A percentile compares a stretch with the other conserved stretches of the same genome.
These are phyloP conservation scores for Wickerhamiella musiphila DNA, from an alignment of 805 yeast species.

Conservation along the genomic window DNA sequence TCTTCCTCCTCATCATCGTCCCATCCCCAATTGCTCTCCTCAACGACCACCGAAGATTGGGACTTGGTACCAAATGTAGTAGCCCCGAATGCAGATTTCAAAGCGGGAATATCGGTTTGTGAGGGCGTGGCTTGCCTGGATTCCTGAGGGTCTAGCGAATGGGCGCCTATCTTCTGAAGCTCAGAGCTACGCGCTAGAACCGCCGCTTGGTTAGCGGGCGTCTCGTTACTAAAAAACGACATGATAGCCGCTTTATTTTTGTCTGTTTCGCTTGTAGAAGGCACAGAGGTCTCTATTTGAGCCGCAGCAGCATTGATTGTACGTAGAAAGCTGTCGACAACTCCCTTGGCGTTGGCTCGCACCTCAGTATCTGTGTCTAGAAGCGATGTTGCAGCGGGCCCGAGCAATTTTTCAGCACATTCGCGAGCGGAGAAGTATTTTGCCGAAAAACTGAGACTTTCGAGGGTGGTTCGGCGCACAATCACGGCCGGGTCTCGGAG, in stretches of 20 bases:
- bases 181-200: no score
- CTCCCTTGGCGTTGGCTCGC: conserved; percentile 49
- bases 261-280: no score
- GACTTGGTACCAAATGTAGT: neutral
- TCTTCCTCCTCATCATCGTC: conserved; percentile 5
- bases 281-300: no score
- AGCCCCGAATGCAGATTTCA: neutral
- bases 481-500: conserved; percentile 64
- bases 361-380: conserved; percentile 59
- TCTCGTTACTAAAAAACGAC: no score
- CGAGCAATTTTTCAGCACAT: conserved; percentile 62
- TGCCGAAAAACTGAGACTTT: conserved; percentile 49
- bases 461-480: conserved; percentile 56
- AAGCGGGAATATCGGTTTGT: neutral
- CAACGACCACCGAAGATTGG: conserved; percentile 1
- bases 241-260: no score
- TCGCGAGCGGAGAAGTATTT: conserved; percentile 56
- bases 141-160: no score
- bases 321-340: conserved; percentile 44
- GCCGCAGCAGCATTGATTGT: conserved; percentile 34
- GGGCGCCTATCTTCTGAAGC: no score
- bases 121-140: neutral
- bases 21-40: conserved; percentile 10
- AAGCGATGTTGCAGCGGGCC: conserved; percentile 69
- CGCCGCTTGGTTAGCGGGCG: no score